Evolutionary conservation across 148 eudicot species (phyloP), one percentile per base, ranked within the genome.

Genomic region (Drosera capensis): DNA sequence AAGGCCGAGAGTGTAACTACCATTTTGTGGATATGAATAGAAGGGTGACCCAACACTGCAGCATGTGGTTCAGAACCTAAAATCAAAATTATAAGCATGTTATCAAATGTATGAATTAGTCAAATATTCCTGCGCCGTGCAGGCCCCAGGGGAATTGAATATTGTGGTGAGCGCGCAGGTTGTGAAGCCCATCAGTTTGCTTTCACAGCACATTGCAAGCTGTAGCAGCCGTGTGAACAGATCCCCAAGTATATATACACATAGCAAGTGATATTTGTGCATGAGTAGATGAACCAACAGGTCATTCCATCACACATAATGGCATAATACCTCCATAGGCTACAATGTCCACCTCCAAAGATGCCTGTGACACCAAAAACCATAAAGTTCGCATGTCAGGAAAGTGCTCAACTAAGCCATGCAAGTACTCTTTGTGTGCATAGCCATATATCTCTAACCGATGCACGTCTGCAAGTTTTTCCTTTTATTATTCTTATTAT

Each of bases 61-160:
- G 80, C 66, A 66, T 88, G 97, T 14, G 97, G 97, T 22, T 80
- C 90, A 43, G 97, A 80, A 59, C 94, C 96, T 87, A 66, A 31
- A 46, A 62, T 9, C 13, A 34, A n/a, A n/a, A n/a, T n/a, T n/a
- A n/a, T n/a, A n/a, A n/a, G n/a, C n/a, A n/a, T n/a, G n/a, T n/a
- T n/a, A 9, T 34, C 38, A 34, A 34, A 15, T 34, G 3, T 1
- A 34, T 34, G 38, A 34, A 34, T 11, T 13, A 34, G 38, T n/a
- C 13, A 11, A 34, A 34, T 1, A 34, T 34, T n/a, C n/a, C n/a
- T n/a, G n/a, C n/a, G n/a, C n/a, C n/a, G n/a, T n/a, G n/a, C n/a
- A n/a, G n/a, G n/a, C n/a, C n/a, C n/a, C n/a, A n/a, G n/a, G n/a
- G n/a, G n/a, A n/a, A n/a, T n/a, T n/a, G n/a, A n/a, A n/a, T n/a